Base-by-base conservation (phyloP, 2,329 filamentous ascomycete species). In the Neonectria sp. region DNA sequence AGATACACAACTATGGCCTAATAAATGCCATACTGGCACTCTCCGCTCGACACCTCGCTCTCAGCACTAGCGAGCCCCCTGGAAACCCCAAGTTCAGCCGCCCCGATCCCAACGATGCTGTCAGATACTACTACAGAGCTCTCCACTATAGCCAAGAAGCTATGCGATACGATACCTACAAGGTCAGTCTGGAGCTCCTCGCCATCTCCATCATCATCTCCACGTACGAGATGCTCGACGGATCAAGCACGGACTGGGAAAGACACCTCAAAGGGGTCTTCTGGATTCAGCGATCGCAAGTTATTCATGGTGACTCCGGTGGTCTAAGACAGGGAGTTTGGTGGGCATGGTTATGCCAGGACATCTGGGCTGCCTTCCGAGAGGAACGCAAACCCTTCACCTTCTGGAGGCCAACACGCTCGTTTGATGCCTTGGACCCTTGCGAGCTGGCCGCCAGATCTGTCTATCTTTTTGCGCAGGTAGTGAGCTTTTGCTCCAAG, bases 341-440 rank as follows among this genome's bases (percentile, higher is more conserved):
- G 89, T 92, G 90, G 89, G 85, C 86, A 1, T 91, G 89, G 89
- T 79, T 91, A 3, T 82, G 88, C 13, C 89, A 92, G 73, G 89
- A 92, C 73, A 83, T 89, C 0, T 91, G 89, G 89, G 89, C 88
- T 1, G 89, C 89, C 0, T 90, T 91, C 71, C 83, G 88, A 1
- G 88, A 90, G 73, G 81, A 83, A 24, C 79, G 89, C 11, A 82
- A 85, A 6, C 84, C 85, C 9, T 83, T 90, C 67, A 90, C 84
- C 21, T 89, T 90, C 68, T 91, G 88, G 87, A 46, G 55, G 24
- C 61, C 89, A 90, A 74, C 81, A 4, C 85, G 83, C 64, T 78
- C 82, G 1, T 83, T 86, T 45, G 76, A 80, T 27, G 80, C 82
- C 4, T 81, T 90, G 56, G 82, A 79, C 15, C 80, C 84, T 1